Evolutionary conservation across 129 eudicot genomes (phyloP), one percentile per base, ranked within the genome.

Genomic region (Flaveria ramosissima): DNA sequence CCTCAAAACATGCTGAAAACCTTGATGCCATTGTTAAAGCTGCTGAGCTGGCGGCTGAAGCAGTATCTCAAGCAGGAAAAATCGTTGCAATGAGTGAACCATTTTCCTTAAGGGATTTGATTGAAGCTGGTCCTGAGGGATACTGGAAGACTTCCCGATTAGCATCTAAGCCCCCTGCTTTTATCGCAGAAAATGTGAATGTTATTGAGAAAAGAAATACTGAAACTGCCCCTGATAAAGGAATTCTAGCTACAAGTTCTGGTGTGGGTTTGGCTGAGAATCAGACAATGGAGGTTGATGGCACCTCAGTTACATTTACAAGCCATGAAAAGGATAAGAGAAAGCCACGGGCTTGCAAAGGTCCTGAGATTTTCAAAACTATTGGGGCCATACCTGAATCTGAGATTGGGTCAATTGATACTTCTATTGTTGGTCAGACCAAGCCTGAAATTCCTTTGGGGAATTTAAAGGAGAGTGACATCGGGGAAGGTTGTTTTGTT

Each of bases 1-100:
- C 64, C 77, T 70, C 42, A 74, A 79, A 26, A 74, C 32, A 72
- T 7, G 66, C 76, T 75, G 87, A 83, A 41, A 78, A 68, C 70
- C 81, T 90, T 55, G 90, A 94, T 72, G 97, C 98, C 9, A 86
- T 89, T 70, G 84, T 91, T 8, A 91, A 86, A 75, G 97, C 97
- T 73, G 96, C 97, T 70, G 98, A 94, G 78, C 79, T 94, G 73
- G 96, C 97, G 6, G 96, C 97, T 32, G 96, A 89, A 84, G 98
- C 98, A 62, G 97, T 94, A 48, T 88, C 98, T 45, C 96, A 91
- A 81, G 92, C 93, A 4, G 96, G 98, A 74, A 89, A 86, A 78
- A 81, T 94, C 81, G 93, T 94, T 61, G 83, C 92, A 23, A 85
- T 90, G 86, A 89, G 92, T 52, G 89, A 88, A 60, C 96, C 91